These are phyloP conservation scores for Penicillium sp. DNA, from an alignment of 2,329 filamentous ascomycete genomes.

Conservation along the genomic window DNA sequence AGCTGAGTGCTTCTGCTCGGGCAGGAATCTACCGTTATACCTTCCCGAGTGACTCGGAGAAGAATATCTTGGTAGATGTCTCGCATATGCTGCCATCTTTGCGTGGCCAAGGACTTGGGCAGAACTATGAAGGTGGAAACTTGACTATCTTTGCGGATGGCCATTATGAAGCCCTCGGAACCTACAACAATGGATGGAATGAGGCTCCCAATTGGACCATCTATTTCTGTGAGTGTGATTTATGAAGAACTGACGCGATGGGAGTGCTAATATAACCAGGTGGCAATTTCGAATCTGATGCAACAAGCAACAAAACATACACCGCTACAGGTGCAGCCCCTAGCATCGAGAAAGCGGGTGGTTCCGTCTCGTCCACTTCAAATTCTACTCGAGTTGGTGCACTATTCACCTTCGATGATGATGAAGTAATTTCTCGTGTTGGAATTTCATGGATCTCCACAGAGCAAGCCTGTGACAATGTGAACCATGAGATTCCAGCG, in stretches of 20 bases:
- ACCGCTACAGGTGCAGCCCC: constrained; percentile 34
- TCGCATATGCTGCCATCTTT: constrained; percentile 70
- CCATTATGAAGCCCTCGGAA: constrained; percentile 65
- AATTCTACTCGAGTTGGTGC: constrained; percentile 51
- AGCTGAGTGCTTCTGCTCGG: constrained; percentile 63
- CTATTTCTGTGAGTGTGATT: constrained; percentile 35
- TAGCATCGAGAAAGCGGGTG: constrained; percentile 38
- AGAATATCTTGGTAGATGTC: constrained; percentile 66
- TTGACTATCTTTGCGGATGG: constrained; percentile 59
- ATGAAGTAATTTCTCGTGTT: constrained; percentile 62
- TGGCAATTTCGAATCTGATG: constrained; percentile 60
- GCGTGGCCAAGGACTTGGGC: constrained; percentile 65
- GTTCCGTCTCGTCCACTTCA: constrained; percentile 48
- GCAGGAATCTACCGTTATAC: constrained; percentile 63
- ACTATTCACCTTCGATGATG: constrained; percentile 61
- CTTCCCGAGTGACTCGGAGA: constrained; percentile 54
- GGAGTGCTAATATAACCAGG: constrained; percentile 50
- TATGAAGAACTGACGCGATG: not conserved
- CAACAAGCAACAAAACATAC: constrained; percentile 40
- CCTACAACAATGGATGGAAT: constrained; percentile 73
- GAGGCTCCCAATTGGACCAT: constrained; percentile 59
- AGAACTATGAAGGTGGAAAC: constrained; percentile 66
- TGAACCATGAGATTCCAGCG: constrained; percentile 62
- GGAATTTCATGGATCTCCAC: constrained; percentile 73
- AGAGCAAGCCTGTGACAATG: constrained; percentile 64